Evolutionary conservation across 495 filamentous ascomycete species (phyloP), one percentile per base, ranked within the genome.

Genomic region (Penicillium mononematosum): DNA sequence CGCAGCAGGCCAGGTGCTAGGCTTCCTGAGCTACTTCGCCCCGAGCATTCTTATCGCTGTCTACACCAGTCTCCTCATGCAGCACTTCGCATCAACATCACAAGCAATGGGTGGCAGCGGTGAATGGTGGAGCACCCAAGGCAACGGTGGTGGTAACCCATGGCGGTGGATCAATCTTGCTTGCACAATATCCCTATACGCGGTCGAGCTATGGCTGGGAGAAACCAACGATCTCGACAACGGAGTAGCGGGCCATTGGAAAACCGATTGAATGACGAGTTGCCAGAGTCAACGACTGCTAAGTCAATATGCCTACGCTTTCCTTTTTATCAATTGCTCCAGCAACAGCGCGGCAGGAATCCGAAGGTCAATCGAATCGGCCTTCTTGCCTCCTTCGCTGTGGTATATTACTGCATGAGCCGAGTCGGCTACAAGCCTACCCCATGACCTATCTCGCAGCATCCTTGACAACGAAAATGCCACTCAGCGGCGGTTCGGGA

Each of bases 21-120:
- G 86, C 5, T 79, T 96, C 44, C 78, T 97, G 32, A 91, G 88
- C 69, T 96, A 90, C 82, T 97, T 96, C 69, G 90, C 90, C 31
- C 94, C 94, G 0, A 90, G 85, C 31, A 95, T 98, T 49, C 81
- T 98, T 12, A 88, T 98, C 45, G 86, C 92, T 2, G 92, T 97
- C 24, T 98, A 98, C 68, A 98, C 94, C n/a, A 96, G 91, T 70
- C 78, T 98, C 14, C 70, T 98, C 29, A 88, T 98, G 80, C 93
- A 97, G 71, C 94, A 98, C 70, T 96, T 98, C 63, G 87, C 88
- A 14, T 83, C 83, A 4, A 83, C 84, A 9, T 91, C 81, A 45
- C 70, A 75, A 55, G 77, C 76, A 17, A 83, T 82, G 69, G 81
- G 81, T 34, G 81, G 74, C n/a, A 75, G 73, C 38, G 87, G 84